Base-by-base conservation (phyloP, 768 basidiomycete species). In the Rhodotorula graminis region DNA sequence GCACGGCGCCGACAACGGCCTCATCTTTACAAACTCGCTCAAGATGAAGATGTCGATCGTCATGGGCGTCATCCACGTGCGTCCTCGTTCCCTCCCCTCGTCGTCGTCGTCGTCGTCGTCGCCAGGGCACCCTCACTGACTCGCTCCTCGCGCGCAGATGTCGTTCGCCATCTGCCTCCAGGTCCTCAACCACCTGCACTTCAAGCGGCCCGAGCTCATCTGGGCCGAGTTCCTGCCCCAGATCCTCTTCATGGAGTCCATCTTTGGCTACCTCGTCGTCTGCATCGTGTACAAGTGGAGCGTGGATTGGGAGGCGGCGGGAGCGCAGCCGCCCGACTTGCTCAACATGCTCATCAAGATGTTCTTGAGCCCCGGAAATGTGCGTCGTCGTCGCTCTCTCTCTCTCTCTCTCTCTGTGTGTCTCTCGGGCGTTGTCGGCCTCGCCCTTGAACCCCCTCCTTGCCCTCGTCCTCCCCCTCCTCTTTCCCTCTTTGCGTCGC, bases 31-130 rank as follows among this genome's bases (percentile, higher is more conserved):
- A 64, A 99, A 99, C 82, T 97, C 94, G 52, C 95, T 95, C 84
- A 99, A 98, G 88, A 99, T 99, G 96, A 98, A 99, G 84, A 93
- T 98, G 92, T 91, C 92, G 31, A 89, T 99, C 79, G 87, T 98
- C 49, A 82, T 99, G 65, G 96, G 96, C 81, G 94, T 99, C 75
- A 90, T 90, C 71, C 95, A 99, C 81, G 95, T 97, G 83, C 77
- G 88, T 14, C 42, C 31, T 42, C 47, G 21, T 42, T n/a, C n/a
- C n/a, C n/a, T n/a, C n/a, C n/a, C n/a, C n/a, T n/a, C n/a, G n/a
- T n/a, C 52, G 16, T n/a, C 29, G 33, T 57, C 29, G 18, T 60
- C 44, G n/a, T 4, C 23, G 27, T 44, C 59, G 16, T 27, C 27
- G 62, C 4, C 5, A 4, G 37, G 37, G 31, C 40, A 47, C 1